phyloP scores from a whole-genome alignment of 2,329 filamentous ascomycete genomes.

The Neofusicoccum cordaticola region DNA sequence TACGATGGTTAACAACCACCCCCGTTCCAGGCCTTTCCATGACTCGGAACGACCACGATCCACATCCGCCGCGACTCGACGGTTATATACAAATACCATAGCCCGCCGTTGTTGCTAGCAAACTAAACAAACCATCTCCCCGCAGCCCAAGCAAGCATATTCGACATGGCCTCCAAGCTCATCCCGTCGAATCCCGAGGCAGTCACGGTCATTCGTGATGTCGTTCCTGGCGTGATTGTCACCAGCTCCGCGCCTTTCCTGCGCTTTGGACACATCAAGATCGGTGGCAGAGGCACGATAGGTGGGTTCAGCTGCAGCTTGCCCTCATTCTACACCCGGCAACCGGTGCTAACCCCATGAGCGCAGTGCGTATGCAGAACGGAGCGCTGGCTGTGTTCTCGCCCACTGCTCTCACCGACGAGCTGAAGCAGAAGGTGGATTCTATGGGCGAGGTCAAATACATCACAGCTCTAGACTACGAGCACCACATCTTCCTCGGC shows the following conservation, averaged over 20 bases:
- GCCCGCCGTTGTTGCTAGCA: not conserved
- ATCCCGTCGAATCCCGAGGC: slow-evolving; percentile 66
- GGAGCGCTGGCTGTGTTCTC: slow-evolving; percentile 87
- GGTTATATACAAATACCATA: not conserved
- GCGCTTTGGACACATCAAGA: slow-evolving; percentile 73
- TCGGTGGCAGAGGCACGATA: slow-evolving; percentile 85
- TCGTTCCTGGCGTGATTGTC: slow-evolving; percentile 69
- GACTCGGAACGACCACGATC: not conserved
- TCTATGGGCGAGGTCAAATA: slow-evolving; percentile 68
- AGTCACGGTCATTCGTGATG: slow-evolving; percentile 85
- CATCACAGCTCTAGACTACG: slow-evolving; percentile 81
- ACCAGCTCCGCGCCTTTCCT: slow-evolving; percentile 82
- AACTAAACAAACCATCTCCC: not conserved
- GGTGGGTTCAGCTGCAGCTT: slow-evolving; percentile 50
- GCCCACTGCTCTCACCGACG: slow-evolving; percentile 78
- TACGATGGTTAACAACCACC: not conserved
- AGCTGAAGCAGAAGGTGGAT: slow-evolving; percentile 64
- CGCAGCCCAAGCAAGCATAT: not conserved
- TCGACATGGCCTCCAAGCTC: slow-evolving; percentile 36
- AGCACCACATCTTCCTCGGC: slow-evolving; percentile 93
- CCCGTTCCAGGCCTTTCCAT: slow-evolving; percentile 8
- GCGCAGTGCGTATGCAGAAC: slow-evolving; percentile 69
- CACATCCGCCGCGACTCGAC: not conserved
- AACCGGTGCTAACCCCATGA: slow-evolving; percentile 17
- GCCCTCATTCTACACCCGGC: not conserved